Percentiles rank a stretch among this genome's conserved stretches.
These are phyloP conservation scores for Fagopyrum tataricum DNA, from an alignment of 148 eudicot species.

Conservation along the genomic window DNA sequence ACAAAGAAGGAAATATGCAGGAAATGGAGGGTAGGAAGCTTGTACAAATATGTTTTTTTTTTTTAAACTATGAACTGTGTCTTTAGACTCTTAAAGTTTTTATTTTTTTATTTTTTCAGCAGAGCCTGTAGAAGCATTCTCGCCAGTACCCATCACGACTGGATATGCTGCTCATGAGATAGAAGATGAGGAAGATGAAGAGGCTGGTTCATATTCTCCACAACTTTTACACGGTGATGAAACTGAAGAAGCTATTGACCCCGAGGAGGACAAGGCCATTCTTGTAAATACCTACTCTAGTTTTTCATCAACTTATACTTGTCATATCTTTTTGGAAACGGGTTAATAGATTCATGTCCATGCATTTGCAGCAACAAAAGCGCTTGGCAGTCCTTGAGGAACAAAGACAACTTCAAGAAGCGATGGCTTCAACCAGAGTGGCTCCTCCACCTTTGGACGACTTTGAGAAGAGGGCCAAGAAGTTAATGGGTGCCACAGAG, in stretches of 20 bases:
- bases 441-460: conserved; percentile 60
- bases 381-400: conserved; percentile 71
- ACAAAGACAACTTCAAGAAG: conserved; percentile 67
- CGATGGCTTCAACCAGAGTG: conserved; percentile 43
- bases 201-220: conserved; percentile 87
- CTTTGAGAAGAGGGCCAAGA: conserved; percentile 72
- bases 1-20: conserved; percentile 44
- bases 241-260: conserved; percentile 92
- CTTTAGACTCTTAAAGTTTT: conserved; percentile 20
- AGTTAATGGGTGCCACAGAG: conserved; percentile 87
- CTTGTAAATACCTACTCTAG: conserved; percentile 32
- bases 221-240: conserved; percentile 74
- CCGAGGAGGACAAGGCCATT: conserved; percentile 76
- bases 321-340: background rate
- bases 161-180: conserved; percentile 32
- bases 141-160: conserved; percentile 51
- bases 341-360: background rate
- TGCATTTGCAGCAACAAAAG: conserved; percentile 48
- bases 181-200: conserved; percentile 53
- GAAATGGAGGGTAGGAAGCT: conserved; percentile 40
- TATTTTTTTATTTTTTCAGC: background rate
- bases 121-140: conserved; percentile 30
- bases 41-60: conserved; percentile 6
- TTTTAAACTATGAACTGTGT: conserved; percentile 11
- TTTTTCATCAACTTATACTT: background rate